A percentile compares a stretch with the other conserved stretches of the same genome.
phyloP scores from a whole-genome alignment of 2,329 filamentous ascomycete genomes.

The Aspergillus fischeri region DNA sequence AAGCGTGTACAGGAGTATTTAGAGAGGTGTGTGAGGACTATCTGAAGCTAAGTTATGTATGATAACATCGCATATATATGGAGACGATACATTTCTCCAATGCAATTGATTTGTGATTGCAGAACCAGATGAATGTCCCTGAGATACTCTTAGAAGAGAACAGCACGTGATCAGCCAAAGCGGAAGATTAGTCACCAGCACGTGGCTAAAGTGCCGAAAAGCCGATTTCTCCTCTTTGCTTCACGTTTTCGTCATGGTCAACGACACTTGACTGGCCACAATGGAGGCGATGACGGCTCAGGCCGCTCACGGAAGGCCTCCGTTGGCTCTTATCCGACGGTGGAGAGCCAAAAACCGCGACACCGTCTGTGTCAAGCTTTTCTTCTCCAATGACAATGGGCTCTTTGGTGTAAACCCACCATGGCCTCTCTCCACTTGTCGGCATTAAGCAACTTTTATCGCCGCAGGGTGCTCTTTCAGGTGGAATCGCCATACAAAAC shows the following conservation, averaged over 20 bases:
- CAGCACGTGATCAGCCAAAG: not conserved
- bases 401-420: not conserved
- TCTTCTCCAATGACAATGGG: not conserved
- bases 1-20: conserved; percentile 24
- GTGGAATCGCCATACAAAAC: not conserved
- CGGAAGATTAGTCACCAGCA: not conserved
- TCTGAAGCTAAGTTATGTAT: conserved; percentile 1
- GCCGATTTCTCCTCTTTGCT: not conserved
- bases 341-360: not conserved
- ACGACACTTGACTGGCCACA: not conserved
- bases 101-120: too few relatives aligned
- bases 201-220: not conserved
- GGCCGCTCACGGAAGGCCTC: not conserved
- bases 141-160: not conserved
- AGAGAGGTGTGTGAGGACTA: conserved; percentile 12
- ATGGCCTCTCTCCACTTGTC: not conserved
- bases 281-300: not conserved
- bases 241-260: not conserved
- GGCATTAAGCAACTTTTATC: not conserved
- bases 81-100: too few relatives aligned
- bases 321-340: not conserved
- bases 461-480: not conserved
- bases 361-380: not conserved
- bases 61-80: not conserved
- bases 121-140: not conserved